Evolutionary conservation across 495 filamentous ascomycete species (phyloP), one percentile per base, ranked within the genome.

Genomic region (Rhypophila decipiens): DNA sequence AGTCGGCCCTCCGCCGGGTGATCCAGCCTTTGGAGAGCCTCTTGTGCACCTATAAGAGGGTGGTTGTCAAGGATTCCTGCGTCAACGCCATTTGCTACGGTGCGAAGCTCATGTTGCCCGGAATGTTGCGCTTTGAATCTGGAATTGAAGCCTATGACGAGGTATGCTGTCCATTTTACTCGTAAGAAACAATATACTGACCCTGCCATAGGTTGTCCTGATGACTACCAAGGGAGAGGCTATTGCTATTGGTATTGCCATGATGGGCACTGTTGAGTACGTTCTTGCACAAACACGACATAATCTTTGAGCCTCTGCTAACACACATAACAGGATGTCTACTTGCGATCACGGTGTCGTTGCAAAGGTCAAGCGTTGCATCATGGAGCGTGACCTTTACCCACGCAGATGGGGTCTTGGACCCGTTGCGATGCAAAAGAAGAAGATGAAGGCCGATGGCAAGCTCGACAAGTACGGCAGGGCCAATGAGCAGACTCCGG

Each of bases 191-290:
- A n/a, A n/a, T n/a, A n/a, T n/a, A n/a, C n/a, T n/a, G n/a, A n/a
- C n/a, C n/a, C n/a, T n/a, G 5, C 19, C 94, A 60, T 90, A 96
- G 63, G 86, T 98, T 62, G 90, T 98, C 22, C 71, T 98, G 35
- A 96, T 97, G 80, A 96, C 91, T 23, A 96, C 90, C 48, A 98
- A 98, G 76, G 93, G 93, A 50, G 93, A 98, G 71, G 93, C 93
- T 18, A 96, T 98, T 56, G 93, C 93, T 39, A 77, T 97, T 33
- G 93, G 85, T 58, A 91, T 95, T 58, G 88, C 93, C 15, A 87
- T 90, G 69, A 97, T 97, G 90, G 53, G 51, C 44, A 50, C 50
- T 24, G 52, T 57, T 43, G 52, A 61, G 59, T 56, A 62, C 19
- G 58, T 51, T 42, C 22, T 15, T 15, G 12, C 3, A 20, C 35